Base-by-base conservation (phyloP, 371 early-diverging fungal species). In the Mucor racemosus region DNA sequence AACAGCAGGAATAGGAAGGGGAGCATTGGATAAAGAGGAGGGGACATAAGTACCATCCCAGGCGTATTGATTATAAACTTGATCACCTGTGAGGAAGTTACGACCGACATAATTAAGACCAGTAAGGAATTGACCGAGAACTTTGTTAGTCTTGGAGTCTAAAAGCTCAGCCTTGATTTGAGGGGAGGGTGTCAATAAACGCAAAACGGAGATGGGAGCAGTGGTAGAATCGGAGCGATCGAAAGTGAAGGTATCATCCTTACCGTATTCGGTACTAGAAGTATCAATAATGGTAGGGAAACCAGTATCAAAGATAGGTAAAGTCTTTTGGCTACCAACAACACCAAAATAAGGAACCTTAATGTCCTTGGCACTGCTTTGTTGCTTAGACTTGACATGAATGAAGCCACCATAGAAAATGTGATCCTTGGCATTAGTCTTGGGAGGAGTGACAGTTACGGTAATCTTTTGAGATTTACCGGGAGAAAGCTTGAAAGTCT, bases 291-390 rank as follows among this genome's bases (percentile, higher is more conserved):
- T 44, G 5, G 46, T 65, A 35, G 73, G 75, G 42, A 62, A 62
- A 15, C 60, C 65, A 0, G 42, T 19, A 31, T 75, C 75, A 48
- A 72, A 72, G 58, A 77, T 58, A 44, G 77, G 75, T 21, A 77
- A 71, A n/a, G 74, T 64, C 60, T 65, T 60, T 66, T 82, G 66
- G 44, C 76, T 74, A 14, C 88, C 88, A 57, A 76, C 77, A 31
- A 86, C 58, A 64, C 87, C 88, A 58, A 83, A 74, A 72, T 87
- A 88, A 57, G 88, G 88, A 31, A 88, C 61, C 15, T 70, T 72
- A 57, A 79, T 67, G 36, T 80, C 62, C 54, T 64, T 72, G 35
- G 66, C 69, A 17, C 31, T 67, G 14, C 55, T 31, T 31, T 66
- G 38, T 53, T 66, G 66, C 42, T 64, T 57, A 36, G 69, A 58